Conservation (phyloP, 768 basidiomycete genomes). For the Mrakia frigida region DNA sequence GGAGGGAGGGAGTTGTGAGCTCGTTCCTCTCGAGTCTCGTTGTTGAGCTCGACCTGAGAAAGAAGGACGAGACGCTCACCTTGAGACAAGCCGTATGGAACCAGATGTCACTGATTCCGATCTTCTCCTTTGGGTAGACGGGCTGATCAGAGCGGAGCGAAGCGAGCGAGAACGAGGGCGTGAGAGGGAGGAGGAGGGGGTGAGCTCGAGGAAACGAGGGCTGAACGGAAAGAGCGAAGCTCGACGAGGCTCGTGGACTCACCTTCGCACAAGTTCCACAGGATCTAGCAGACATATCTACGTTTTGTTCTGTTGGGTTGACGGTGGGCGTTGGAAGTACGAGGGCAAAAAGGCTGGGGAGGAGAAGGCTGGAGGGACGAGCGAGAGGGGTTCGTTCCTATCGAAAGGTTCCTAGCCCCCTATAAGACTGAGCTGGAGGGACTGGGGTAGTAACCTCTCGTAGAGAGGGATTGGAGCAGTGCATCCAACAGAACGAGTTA, state of each 20-base stretch:
- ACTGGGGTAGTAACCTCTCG: too few species aligned
- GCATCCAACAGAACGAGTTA: too few species aligned
- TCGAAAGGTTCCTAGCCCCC: too few species aligned
- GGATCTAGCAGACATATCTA: not conserved
- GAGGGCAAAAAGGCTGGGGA: not conserved
- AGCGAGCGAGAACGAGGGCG: not conserved
- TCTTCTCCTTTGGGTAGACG: constrained; percentile 28
- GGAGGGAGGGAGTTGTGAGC: constrained; percentile 1
- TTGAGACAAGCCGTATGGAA: constrained; percentile 21
- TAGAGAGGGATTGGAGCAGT: too few species aligned
- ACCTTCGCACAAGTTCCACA: not conserved
- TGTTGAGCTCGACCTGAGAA: not conserved
- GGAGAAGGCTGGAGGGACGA: not conserved
- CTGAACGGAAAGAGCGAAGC: not conserved
- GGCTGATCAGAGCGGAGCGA: not conserved
- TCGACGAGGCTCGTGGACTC: not conserved
- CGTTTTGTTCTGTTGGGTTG: not conserved
- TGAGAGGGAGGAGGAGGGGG: not conserved
- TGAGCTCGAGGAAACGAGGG: not conserved
- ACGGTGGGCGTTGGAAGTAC: not conserved
- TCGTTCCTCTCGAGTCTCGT: not conserved
- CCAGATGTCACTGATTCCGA: constrained; percentile 21
- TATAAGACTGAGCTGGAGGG: too few species aligned
- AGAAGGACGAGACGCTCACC: not conserved
- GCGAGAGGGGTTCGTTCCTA: not conserved